Conservation (phyloP, 2,329 filamentous ascomycete species). For the Ophiostoma tasmaniense region DNA sequence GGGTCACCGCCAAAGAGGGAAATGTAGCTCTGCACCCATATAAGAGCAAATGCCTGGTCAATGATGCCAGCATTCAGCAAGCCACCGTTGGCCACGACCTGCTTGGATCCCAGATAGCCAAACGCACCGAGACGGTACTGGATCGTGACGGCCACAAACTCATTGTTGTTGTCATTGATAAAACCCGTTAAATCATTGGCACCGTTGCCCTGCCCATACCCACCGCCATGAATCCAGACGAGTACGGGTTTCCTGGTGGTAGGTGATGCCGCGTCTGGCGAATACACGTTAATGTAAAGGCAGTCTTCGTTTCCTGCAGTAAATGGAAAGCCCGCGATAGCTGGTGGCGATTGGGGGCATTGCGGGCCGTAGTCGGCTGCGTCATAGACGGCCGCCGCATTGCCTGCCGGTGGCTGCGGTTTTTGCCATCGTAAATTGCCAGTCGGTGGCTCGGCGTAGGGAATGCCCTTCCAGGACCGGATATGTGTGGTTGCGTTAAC, state of each 20-base stretch:
- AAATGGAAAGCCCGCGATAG: background rate
- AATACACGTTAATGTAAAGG: conserved; percentile 39
- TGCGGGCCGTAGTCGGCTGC: conserved; percentile 1
- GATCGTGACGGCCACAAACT: conserved; percentile 25
- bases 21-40: conserved; percentile 47
- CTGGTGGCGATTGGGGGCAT: conserved; percentile 5
- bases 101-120: conserved; percentile 19
- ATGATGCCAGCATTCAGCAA: conserved; percentile 44
- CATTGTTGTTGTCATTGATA: conserved; percentile 22
- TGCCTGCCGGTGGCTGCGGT: background rate
- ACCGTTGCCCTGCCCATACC: conserved; percentile 23
- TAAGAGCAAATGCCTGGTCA: conserved; percentile 43
- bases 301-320: conserved; percentile 29
- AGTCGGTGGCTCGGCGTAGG: conserved; percentile 10
- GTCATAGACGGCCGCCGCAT: background rate
- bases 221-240: conserved; percentile 39
- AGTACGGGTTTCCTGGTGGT: conserved; percentile 43
- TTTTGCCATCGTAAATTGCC: conserved; percentile 7
- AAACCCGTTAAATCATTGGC: conserved; percentile 21
- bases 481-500: background rate
- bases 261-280: conserved; percentile 25
- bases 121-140: conserved; percentile 25
- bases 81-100: conserved; percentile 19
- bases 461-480: conserved; percentile 9
- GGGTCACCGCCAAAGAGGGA: conserved; percentile 45